Percentiles rank a stretch among this genome's conserved stretches.
Evolutionary conservation across 2,329 filamentous ascomycete species (phyloP).

Genomic region (Colletotrichum somersetense): DNA sequence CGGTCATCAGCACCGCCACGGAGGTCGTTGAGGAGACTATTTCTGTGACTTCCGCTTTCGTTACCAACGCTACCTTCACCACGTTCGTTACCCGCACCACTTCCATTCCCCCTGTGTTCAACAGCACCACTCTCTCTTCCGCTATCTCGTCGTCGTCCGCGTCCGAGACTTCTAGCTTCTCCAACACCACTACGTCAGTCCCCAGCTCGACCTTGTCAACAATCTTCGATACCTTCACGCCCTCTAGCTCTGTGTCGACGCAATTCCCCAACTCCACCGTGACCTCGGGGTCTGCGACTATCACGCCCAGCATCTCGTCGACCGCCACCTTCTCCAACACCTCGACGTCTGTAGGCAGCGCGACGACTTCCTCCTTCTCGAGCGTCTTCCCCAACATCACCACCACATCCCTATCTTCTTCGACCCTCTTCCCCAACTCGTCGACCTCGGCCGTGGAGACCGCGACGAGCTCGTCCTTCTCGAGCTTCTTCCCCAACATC

Average conservation of each 20-base stretch:
- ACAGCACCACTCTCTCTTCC: slow-evolving; percentile 17
- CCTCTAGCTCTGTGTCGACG: slow-evolving; percentile 6
- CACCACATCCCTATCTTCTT: neutral
- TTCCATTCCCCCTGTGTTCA: slow-evolving; percentile 3
- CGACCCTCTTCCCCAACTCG: slow-evolving; percentile 10
- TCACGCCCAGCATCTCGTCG: neutral
- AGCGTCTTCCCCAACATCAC: slow-evolving; percentile 9
- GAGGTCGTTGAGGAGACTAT: slow-evolving; percentile 36
- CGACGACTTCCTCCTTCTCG: neutral
- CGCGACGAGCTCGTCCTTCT: slow-evolving; percentile 4
- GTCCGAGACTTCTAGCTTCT: slow-evolving; percentile 7
- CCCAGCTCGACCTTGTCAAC: neutral
- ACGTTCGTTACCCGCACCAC: slow-evolving; percentile 38
- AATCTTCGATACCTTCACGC: neutral
- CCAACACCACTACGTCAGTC: slow-evolving; percentile 1
- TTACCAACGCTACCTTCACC: slow-evolving; percentile 38
- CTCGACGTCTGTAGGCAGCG: neutral
- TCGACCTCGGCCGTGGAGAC: neutral
- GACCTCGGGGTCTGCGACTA: neutral
- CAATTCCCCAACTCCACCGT: slow-evolving; percentile 15
- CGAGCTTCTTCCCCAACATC: slow-evolving; percentile 8
- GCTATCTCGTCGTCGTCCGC: neutral
- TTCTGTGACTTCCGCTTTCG: slow-evolving; percentile 30
- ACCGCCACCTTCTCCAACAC: slow-evolving; percentile 13
- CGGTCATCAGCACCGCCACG: slow-evolving; percentile 32